Conservation (phyloP, 2,329 filamentous ascomycete genomes). For the Cercospora sp. region DNA sequence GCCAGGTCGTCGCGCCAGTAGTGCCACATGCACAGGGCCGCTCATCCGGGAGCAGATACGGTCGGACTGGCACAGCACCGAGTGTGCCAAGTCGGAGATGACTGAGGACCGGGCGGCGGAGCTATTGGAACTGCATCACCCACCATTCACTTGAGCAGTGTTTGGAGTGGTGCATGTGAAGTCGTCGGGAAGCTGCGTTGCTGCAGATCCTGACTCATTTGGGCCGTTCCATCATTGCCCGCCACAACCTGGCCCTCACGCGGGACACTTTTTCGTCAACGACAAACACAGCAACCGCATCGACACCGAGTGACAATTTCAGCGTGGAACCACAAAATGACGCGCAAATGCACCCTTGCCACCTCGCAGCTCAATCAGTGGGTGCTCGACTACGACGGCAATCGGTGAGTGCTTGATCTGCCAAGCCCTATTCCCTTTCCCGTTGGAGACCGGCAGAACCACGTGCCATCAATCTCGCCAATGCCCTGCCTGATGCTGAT, state of each 20-base stretch:
- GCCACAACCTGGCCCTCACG: not conserved
- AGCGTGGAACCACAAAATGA: slow-evolving; percentile 26
- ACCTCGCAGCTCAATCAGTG: slow-evolving; percentile 49
- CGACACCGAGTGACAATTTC: not conserved
- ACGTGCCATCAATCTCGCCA: not conserved
- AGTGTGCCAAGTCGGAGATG: not conserved
- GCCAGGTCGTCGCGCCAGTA: not conserved
- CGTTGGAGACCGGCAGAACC: not conserved
- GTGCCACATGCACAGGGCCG: not conserved
- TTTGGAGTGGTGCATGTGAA: not conserved
- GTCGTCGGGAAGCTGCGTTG: not conserved
- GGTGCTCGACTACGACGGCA: slow-evolving; percentile 64
- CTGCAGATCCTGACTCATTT: slow-evolving; percentile 7
- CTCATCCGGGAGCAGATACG: not conserved
- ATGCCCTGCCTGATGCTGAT: not conserved
- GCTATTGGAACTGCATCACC: not conserved
- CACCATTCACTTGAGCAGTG: not conserved
- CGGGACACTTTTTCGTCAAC: not conserved
- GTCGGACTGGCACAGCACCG: not conserved
- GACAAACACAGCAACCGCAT: not conserved
- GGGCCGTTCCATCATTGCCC: not conserved
- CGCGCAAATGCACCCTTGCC: slow-evolving; percentile 42
- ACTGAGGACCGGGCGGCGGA: not conserved
- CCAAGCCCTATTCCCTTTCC: not conserved
- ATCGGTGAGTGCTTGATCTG: slow-evolving; percentile 41